phyloP scores from a whole-genome alignment of 139 green algal genomes.

The Chlamydomonas schloesseri region DNA sequence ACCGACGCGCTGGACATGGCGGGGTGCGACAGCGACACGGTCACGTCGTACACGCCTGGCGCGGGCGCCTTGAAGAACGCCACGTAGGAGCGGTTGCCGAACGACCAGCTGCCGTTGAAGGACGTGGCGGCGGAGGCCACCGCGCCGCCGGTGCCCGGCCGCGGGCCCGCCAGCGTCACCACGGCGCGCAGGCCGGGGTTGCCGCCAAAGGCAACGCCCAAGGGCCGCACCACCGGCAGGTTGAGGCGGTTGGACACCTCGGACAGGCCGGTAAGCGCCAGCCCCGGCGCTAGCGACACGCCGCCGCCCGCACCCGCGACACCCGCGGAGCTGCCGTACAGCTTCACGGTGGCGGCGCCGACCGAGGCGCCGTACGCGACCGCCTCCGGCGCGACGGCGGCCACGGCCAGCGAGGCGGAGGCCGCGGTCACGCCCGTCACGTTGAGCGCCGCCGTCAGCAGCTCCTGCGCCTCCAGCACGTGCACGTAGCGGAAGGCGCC shows the following conservation, averaged over 20 bases:
- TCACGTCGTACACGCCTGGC: not conserved
- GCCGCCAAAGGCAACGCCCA: not conserved
- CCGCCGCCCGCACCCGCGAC: too few species aligned
- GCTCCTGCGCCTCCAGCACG: constrained; percentile 23
- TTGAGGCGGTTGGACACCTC: not conserved
- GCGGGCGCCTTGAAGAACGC: not conserved
- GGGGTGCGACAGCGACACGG: not conserved
- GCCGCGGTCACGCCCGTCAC: not conserved
- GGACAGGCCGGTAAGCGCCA: not conserved
- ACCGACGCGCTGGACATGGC: not conserved
- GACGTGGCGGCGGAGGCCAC: too few species aligned
- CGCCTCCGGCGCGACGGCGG: not conserved
- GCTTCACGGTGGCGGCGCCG: not conserved
- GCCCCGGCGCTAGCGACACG: not conserved
- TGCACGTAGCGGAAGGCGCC: constrained; percentile 6
- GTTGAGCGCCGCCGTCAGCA: not conserved
- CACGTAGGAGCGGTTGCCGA: constrained; percentile 4
- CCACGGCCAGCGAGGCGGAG: not conserved
- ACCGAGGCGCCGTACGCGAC: not conserved
- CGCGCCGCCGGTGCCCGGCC: too few species aligned
- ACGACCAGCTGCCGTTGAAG: constrained; percentile 28
- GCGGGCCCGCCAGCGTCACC: not conserved
- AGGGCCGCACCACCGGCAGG: constrained; percentile 5
- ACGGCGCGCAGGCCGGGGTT: constrained; percentile 4
- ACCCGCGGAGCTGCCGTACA: constrained; percentile 18